Base-by-base conservation (phyloP, 495 filamentous ascomycete species). In the Pseudomonodictys pantanalensis region DNA sequence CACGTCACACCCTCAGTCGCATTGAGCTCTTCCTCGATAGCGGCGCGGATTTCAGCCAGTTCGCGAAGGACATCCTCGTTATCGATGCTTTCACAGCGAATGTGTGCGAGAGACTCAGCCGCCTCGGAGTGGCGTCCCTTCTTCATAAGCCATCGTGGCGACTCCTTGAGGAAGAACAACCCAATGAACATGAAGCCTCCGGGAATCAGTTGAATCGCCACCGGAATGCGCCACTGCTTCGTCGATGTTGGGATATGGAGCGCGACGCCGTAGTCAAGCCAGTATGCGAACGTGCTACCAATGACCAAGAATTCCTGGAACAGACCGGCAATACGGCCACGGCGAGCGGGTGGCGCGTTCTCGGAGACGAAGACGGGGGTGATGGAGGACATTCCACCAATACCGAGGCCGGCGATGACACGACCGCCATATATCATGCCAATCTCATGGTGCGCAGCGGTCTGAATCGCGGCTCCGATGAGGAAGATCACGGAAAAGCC, bases 271-370 rank as follows among this genome's bases (percentile, higher is more conserved):
- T 80, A 79, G 54, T 67, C 49, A 26, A 68, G 30, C 64, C 64
- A 67, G 62, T 87, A 89, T 1, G 85, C 86, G 12, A 86, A 79
- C 24, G 88, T 73, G 18, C 85, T 83, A 38, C 85, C 86, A 61
- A 86, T 77, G 68, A 88, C 85, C 79, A 84, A 86, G n/a, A 85
- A 82, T 25, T 87, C 71, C 71, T 89, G 84, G 65, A 86, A 90
- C n/a, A 90, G 73, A 62, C 86, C 84, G 58, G 86, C 64, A 0
- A 76, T 61, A 32, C 72, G 65, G 8, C 76, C 76, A 22, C 76
- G 73, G 39, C 76, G 71, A 25, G 60, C 50, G 0, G 71, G 68
- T 33, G 75, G 75, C 4, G 71, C 68, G 47, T 61, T 71, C 56
- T 78, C 76, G 7, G 74, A 64, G 35, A 77, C 72, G 47, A 73